phyloP scores from a whole-genome alignment of 805 yeast genomes.

The Sugiyamaella smithiae region DNA sequence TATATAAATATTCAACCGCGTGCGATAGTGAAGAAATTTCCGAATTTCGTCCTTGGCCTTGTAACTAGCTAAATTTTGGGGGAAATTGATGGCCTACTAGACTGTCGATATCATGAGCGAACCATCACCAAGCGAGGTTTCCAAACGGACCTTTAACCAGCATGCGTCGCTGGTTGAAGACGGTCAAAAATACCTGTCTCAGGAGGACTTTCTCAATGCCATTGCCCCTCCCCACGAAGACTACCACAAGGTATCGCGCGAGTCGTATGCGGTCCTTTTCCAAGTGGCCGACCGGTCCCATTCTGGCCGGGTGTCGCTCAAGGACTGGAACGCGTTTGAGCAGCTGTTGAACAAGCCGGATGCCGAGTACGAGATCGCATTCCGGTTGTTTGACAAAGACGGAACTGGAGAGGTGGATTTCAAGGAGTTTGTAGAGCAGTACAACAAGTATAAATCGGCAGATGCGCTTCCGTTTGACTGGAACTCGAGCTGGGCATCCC shows the following conservation, averaged over 20 bases:
- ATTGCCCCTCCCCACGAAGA: slow-evolving; percentile 45
- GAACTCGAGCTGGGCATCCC: slow-evolving; percentile 41
- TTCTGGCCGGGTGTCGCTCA: slow-evolving; percentile 62
- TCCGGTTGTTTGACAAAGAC: slow-evolving; percentile 41
- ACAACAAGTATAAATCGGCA: slow-evolving; percentile 35
- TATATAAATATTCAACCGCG: no score
- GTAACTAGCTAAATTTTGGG: background rate
- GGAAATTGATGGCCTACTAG: background rate
- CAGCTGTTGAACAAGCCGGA: slow-evolving; percentile 51
- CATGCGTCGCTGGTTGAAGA: slow-evolving; percentile 25
- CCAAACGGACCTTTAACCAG: slow-evolving; percentile 21
- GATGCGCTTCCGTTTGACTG: slow-evolving; percentile 43
- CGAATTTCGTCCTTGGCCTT: background rate
- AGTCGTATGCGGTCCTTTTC: slow-evolving; percentile 70
- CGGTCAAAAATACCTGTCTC: slow-evolving; percentile 20
- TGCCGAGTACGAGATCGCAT: slow-evolving; percentile 52
- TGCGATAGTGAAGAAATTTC: background rate
- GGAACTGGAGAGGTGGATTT: slow-evolving; percentile 40
- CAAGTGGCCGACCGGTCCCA: slow-evolving; percentile 71
- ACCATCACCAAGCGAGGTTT: background rate
- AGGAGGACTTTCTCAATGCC: slow-evolving; percentile 43
- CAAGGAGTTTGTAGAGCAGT: slow-evolving; percentile 38
- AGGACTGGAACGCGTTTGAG: slow-evolving; percentile 75
- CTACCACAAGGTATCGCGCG: slow-evolving; percentile 51
- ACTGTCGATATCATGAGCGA: background rate